Evolutionary conservation across 805 yeast species (phyloP), one percentile per base, ranked within the genome.

Genomic region (Ogataea populi-albae): DNA sequence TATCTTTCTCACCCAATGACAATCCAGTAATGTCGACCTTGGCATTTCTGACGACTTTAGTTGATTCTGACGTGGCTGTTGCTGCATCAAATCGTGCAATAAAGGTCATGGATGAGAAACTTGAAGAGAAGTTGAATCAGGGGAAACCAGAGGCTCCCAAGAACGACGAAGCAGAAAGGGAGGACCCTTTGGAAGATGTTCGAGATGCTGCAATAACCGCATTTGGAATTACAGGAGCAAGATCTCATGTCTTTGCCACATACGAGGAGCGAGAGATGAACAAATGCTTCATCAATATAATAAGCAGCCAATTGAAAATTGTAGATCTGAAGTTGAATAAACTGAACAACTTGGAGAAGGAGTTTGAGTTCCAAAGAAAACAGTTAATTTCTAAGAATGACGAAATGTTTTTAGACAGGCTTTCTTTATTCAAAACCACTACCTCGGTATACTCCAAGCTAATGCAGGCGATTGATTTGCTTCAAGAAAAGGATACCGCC

Each of bases 1-100:
- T 91, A 33, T 96, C 98, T 10, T 81, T 86, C 32, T 77, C 86
- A 23, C 75, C 86, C 28, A 77, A 81, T 19, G 98, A 93, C 49
- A 93, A 93, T 59, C 98, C 99, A 2, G 88, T 93, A 3, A 72
- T 93, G 66, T 82, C 95, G 23, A 91, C 95, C n/a, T 73, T 93
- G 44, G 81, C 96, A 10, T 93, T 89, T 60, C 67, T 93, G 61
- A 79, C 89, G 0, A 80, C 86, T 24, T 63, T 89, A 32, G 94
- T 88, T 12, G 96, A 91, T 52, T 83, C 91, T 9, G 82, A 81
- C 26, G 84, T 84, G 16, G 96, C 91, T 1, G 77, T 79, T 37
- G 87, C 89, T 8, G 95, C 95, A 22, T 81, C 94, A 6, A 62
- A 54, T 20, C 65, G 79, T 32, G 88, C 87, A 0, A 69, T 79